Evolutionary conservation across 2,329 filamentous ascomycete species (phyloP).

Genomic region (Epichloe amarillans): DNA sequence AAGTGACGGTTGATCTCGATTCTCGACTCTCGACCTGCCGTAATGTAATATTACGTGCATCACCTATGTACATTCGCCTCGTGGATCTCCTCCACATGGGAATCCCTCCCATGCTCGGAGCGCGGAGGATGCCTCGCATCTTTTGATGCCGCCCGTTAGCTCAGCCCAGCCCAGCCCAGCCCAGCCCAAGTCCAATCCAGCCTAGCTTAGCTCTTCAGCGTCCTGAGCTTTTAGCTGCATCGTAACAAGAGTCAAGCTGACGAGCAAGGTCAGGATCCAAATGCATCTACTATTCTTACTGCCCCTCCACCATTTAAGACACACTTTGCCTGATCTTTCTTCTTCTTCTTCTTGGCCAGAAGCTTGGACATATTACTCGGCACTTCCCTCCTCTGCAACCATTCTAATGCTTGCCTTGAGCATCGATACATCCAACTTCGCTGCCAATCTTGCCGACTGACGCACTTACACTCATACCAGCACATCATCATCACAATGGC

Average conservation of each 20-base stretch:
- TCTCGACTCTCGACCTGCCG: neutral
- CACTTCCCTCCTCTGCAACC: neutral
- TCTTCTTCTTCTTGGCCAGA: neutral
- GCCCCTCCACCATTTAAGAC: neutral
- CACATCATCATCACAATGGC: neutral
- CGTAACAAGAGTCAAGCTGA: too few species aligned
- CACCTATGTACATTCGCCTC: neutral
- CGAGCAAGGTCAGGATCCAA: neutral
- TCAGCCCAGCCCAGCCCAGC: neutral
- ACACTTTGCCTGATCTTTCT: neutral
- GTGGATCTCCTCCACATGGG: neutral
- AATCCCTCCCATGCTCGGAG: neutral
- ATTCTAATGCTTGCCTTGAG: neutral
- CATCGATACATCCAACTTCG: neutral
- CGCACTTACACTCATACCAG: neutral
- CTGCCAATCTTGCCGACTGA: neutral
- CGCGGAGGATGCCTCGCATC: slow-evolving; percentile 2
- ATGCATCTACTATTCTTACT: neutral
- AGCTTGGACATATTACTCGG: neutral
- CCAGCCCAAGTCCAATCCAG: neutral
- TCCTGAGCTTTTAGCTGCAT: neutral
- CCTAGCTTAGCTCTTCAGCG: neutral
- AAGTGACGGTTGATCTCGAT: neutral
- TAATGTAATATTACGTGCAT: neutral
- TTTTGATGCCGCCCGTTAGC: neutral